A percentile compares a stretch with the other conserved stretches of the same genome.
Conservation (phyloP, 257 asterid species). For the Solanum acaule region DNA sequence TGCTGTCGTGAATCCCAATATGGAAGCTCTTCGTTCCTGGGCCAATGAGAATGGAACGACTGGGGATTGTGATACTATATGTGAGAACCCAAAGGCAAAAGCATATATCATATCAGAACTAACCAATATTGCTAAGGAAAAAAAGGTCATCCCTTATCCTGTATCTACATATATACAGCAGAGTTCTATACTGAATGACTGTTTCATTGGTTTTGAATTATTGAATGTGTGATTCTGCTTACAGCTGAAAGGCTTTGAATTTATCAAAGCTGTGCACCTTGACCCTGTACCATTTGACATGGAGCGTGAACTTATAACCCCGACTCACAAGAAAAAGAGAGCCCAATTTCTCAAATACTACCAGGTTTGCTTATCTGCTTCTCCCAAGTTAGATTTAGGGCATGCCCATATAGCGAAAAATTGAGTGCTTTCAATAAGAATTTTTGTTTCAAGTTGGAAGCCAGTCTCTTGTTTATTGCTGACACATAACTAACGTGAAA, state of each 20-base stretch:
- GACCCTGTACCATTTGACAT: conserved; percentile 68
- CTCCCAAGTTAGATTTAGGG: neutral
- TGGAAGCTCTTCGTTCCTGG: conserved; percentile 40
- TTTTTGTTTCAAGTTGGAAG: neutral
- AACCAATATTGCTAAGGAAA: conserved; percentile 47
- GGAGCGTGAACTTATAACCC: conserved; percentile 77
- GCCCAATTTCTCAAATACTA: conserved; percentile 47
- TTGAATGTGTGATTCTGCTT: neutral
- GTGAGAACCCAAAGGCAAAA: conserved; percentile 42
- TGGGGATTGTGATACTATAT: conserved; percentile 33
- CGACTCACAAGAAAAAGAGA: conserved; percentile 83
- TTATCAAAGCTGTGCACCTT: conserved; percentile 51
- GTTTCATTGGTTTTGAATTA: neutral
- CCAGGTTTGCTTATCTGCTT: conserved; percentile 33
- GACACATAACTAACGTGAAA: neutral
- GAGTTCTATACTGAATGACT: neutral
- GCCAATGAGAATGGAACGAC: conserved; percentile 36
- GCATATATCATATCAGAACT: conserved; percentile 43
- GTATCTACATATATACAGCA: neutral
- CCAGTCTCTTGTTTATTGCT: neutral
- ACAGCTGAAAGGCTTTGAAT: conserved; percentile 79
- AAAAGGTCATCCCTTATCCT: conserved; percentile 38
- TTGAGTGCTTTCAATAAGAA: neutral
- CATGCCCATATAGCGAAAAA: neutral
- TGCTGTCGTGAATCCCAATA: conserved; percentile 73